phyloP scores from a whole-genome alignment of 768 basidiomycete genomes.

The Cytidiella melzeri region DNA sequence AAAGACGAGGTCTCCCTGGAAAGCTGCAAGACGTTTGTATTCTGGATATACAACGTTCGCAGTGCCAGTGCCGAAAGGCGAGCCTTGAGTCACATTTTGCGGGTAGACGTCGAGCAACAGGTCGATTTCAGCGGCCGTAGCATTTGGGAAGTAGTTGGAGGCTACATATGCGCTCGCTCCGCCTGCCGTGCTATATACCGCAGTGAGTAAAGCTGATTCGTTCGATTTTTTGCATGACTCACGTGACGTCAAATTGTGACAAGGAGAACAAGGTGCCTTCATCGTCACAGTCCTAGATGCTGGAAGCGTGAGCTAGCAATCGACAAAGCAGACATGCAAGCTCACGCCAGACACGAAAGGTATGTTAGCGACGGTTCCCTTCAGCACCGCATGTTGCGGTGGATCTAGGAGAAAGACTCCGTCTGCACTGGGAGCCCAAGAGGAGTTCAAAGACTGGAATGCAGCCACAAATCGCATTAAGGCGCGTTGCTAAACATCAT shows the following conservation, averaged over 20 bases:
- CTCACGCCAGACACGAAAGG: constrained; percentile 39
- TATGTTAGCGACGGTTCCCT: constrained; percentile 41
- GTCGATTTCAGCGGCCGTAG: constrained; percentile 13
- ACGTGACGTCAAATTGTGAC: constrained; percentile 24
- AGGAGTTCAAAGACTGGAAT: constrained; percentile 19
- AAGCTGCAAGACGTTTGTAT: constrained; percentile 24
- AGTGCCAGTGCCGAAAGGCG: constrained; percentile 44
- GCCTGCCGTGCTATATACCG: constrained; percentile 17
- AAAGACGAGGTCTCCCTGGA: constrained; percentile 22
- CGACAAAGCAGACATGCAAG: neutral
- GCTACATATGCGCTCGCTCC: constrained; percentile 7
- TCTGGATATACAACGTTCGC: constrained; percentile 40
- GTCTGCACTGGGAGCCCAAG: constrained; percentile 46
- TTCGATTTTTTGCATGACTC: neutral
- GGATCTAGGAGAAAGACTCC: constrained; percentile 39
- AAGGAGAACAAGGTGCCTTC: constrained; percentile 44
- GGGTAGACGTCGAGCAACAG: constrained; percentile 18
- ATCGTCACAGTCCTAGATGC: constrained; percentile 32
- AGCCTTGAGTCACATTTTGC: constrained; percentile 36
- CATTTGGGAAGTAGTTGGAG: constrained; percentile 19
- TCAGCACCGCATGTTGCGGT: constrained; percentile 33
- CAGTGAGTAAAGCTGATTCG: neutral
- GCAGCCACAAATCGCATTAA: no score
- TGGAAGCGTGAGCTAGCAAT: neutral
- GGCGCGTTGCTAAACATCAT: no score